These are phyloP conservation scores for Ustilago tritici DNA, from an alignment of 1,284 basidiomycete species.

Conservation along the genomic window DNA sequence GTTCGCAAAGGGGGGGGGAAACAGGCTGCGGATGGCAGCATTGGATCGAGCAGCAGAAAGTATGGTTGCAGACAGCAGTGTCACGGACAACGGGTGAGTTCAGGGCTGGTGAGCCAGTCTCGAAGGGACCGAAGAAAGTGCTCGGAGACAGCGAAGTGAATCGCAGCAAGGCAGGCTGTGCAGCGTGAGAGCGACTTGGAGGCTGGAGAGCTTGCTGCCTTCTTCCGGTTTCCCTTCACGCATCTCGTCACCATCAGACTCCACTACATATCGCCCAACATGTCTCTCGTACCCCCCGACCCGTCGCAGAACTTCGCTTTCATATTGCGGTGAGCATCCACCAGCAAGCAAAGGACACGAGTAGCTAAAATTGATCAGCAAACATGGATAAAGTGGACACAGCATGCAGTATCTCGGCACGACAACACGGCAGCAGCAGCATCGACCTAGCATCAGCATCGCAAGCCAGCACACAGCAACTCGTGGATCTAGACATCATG, in stretches of 20 bases:
- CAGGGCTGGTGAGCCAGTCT: background rate
- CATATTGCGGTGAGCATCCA: conserved; percentile 67
- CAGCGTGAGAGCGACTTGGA: conserved; percentile 2
- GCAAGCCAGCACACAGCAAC: background rate
- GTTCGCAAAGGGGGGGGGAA: background rate
- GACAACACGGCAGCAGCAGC: background rate
- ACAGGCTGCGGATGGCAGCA: conserved; percentile 1
- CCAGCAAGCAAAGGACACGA: conserved; percentile 5
- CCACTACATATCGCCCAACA: conserved; percentile 53
- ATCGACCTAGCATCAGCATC: background rate
- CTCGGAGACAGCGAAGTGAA: background rate
- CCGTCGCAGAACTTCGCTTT: conserved; percentile 70
- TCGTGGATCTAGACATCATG: too few species aligned
- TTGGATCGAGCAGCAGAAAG: too few species aligned
- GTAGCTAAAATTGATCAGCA: conserved; percentile 26
- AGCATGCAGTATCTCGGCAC: conserved; percentile 22
- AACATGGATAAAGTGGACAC: background rate
- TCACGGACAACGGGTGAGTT: background rate
- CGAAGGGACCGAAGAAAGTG: background rate
- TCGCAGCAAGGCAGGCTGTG: conserved; percentile 1
- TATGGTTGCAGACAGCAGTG: conserved; percentile 12
- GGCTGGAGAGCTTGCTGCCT: conserved; percentile 5
- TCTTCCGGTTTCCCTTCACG: conserved; percentile 34
- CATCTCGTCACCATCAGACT: conserved; percentile 54
- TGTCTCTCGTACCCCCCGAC: conserved; percentile 68